Percentiles rank a stretch among this genome's conserved stretches.
Conservation (phyloP, 306 rosid species). For the Hippophae tibetana region DNA sequence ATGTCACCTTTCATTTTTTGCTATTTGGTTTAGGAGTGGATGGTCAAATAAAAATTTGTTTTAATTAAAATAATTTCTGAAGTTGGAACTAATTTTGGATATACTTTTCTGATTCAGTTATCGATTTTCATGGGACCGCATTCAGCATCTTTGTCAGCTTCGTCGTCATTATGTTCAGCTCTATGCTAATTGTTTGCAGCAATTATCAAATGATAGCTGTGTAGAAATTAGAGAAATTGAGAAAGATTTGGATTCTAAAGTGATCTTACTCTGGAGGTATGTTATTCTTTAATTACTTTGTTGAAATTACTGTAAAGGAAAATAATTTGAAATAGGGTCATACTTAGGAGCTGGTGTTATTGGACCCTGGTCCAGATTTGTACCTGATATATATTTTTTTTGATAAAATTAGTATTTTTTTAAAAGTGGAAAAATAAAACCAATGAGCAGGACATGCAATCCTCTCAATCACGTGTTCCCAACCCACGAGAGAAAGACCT, state of each 20-base stretch:
- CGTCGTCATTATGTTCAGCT: slow-evolving; percentile 86
- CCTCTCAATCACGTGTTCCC: no score
- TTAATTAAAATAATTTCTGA: not conserved
- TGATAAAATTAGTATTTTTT: no score
- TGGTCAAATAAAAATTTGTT: not conserved
- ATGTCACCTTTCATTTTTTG: slow-evolving; percentile 5
- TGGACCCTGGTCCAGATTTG: no score
- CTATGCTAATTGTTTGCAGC: slow-evolving; percentile 67
- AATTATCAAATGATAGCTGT: slow-evolving; percentile 27
- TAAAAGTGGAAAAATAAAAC: no score
- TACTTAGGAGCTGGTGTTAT: no score
- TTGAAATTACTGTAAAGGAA: not conserved
- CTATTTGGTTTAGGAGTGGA: slow-evolving; percentile 5
- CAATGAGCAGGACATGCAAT: no score
- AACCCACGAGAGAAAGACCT: no score
- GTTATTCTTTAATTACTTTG: not conserved
- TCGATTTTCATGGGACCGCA: slow-evolving; percentile 89
- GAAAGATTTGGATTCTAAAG: no score
- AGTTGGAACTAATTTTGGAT: slow-evolving; percentile 25
- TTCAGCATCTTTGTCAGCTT: slow-evolving; percentile 72
- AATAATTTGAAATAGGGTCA: not conserved
- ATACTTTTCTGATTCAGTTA: slow-evolving; percentile 48
- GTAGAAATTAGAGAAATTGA: slow-evolving; percentile 59
- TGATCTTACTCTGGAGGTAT: slow-evolving; percentile 95
- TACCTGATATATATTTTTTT: no score